Base-by-base conservation (phyloP, 1,284 basidiomycete genomes). In the Gomphus bonarii region DNA sequence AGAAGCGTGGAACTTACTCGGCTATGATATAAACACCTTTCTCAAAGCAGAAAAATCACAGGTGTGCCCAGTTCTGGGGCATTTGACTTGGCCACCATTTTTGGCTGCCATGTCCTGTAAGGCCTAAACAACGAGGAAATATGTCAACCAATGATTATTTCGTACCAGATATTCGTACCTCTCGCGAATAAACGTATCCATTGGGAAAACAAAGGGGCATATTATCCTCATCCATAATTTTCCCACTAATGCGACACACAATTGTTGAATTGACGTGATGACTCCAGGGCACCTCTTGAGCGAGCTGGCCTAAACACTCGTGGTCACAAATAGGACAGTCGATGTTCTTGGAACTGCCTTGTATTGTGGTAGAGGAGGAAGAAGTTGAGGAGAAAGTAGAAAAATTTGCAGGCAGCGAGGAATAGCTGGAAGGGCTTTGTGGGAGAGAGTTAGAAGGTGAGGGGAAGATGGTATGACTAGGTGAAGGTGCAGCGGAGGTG, bases 231-330 rank as follows among this genome's bases (percentile, higher is more conserved):
- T 97, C 88, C 86, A 98, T 97, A 59, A 98, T 91, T 67, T 85
- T 86, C 25, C 95, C 95, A 58, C 79, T 91, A 62, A 97, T 79
- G 46, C 82, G 73, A 68, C 97, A 99, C 11, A 99, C 94, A 58
- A 99, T 89, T 0, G 91, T 95, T 49, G 93, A 97, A 67, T 95
- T 97, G 51, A 87, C 84, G 68, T 97, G 94, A 71, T 98, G 95
- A 61, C 88, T 91, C 70, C 84, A 87, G 0, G 97, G 95, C 0
- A 97, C 91, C 63, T 95, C 89, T 57, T 79, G 75, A 4, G 88
- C 92, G 6, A 99, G 78, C 55, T 79, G 75, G 20, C 85, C 84
- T 16, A 98, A 76, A 12, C 85, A 81, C 2, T 68, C 65, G 4
- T 79, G 68, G 62, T 91, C 88, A 70, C 95, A 99, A 3, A 91